Evolutionary conservation across 78 protist species (phyloP).

Genomic region (slime mould (Dictyostelium discoideum)): DNA sequence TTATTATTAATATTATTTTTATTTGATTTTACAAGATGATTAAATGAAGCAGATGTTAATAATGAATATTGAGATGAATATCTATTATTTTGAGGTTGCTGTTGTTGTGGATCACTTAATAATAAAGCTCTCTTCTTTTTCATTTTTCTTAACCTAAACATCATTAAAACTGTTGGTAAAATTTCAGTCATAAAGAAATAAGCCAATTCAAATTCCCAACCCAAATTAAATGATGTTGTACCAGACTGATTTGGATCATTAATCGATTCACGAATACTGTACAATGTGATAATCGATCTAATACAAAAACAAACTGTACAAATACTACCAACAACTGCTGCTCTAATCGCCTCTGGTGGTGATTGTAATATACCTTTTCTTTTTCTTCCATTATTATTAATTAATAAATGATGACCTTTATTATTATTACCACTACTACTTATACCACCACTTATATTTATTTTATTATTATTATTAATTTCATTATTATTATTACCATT

Average conservation of each 20-base stretch:
- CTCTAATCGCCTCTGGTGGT: conserved; percentile 68
- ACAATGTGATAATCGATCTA: conserved; percentile 57
- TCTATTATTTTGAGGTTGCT: not conserved
- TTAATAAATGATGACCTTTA: not conserved
- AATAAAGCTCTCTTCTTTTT: not conserved
- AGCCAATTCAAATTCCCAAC: conserved; percentile 47
- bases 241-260: not conserved
- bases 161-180: conserved; percentile 49
- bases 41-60: not conserved
- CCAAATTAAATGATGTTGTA: not conserved
- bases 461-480: not conserved
- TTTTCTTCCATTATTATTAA: not conserved
- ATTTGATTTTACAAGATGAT: not conserved
- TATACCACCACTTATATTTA: not conserved
- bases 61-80: not conserved
- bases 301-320: conserved; percentile 67
- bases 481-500: not conserved
- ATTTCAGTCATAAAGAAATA: conserved; percentile 67
- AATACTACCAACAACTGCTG: conserved; percentile 66
- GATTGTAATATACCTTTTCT: not conserved
- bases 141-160: conserved; percentile 55
- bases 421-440: not conserved
- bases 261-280: conserved; percentile 27
- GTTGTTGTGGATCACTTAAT: not conserved
- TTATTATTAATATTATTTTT: no score